Percentiles rank a stretch among this genome's conserved stretches.
Evolutionary conservation across 148 eudicot species (phyloP).

Genomic region (Selenicereus undatus): DNA sequence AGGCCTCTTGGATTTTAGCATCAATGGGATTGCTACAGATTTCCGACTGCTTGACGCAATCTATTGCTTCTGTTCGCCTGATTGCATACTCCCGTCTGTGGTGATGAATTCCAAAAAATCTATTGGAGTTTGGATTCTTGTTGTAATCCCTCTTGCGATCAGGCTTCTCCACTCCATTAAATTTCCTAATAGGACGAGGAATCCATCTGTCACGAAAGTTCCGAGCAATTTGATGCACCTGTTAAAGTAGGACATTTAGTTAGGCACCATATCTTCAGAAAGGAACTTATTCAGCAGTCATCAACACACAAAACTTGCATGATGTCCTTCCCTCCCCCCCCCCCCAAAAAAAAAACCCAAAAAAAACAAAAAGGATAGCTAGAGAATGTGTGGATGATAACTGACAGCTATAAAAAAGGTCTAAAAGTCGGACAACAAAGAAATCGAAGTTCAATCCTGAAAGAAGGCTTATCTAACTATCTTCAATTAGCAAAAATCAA

Average conservation of each 20-base stretch:
- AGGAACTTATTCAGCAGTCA: not conserved
- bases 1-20: constrained; percentile 30
- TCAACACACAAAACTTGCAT: not conserved
- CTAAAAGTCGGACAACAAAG: not conserved
- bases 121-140: constrained; percentile 33
- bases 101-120: constrained; percentile 30
- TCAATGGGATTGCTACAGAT: constrained; percentile 27
- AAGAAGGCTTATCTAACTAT: not conserved
- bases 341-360: too few relatives aligned
- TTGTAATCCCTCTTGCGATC: constrained; percentile 41
- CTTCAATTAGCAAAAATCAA: not conserved
- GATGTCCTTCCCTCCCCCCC: not conserved
- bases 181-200: constrained; percentile 50
- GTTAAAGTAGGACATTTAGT: constrained; percentile 17
- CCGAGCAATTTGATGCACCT: constrained; percentile 95
- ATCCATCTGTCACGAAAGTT: constrained; percentile 85
- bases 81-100: constrained; percentile 37
- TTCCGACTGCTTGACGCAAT: constrained; percentile 32
- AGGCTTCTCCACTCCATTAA: constrained; percentile 39
- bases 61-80: constrained; percentile 37
- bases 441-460: not conserved
- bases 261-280: constrained; percentile 11
- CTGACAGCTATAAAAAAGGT: not conserved
- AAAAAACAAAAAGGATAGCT: too few relatives aligned
- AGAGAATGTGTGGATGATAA: not conserved